Base-by-base conservation (phyloP, 1,284 basidiomycete species). In the Mycena sp. region DNA sequence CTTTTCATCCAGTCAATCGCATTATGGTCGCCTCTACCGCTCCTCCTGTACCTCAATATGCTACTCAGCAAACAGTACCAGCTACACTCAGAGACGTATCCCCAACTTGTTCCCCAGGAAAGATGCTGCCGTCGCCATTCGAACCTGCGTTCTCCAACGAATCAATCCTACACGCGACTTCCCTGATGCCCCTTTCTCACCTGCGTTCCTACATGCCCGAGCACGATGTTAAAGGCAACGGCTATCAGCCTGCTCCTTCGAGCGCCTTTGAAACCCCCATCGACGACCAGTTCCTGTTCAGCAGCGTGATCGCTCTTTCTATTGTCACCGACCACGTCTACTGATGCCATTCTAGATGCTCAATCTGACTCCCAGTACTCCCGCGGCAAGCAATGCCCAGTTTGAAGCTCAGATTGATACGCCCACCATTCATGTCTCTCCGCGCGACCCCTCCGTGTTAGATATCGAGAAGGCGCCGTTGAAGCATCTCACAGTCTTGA, bases 311-410 rank as follows among this genome's bases (percentile, higher is more conserved):
- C 7, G 21, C 6, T 43, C 16, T 25, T 19, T 43, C n/a, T 3
- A n/a, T 19, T 30, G 1, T 25, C 1, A 26, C 10, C 3, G 23
- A 25, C 17, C 46, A 6, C 23, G 45, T 41, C 35, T 5, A 16
- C n/a, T 62, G 28, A 62, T 43, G 5, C 37, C 44, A 21, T 40
- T 41, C 51, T 21, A 62, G 61, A 62, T 57, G 60, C 60, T 62
- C 48, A 57, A 57, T 57, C 26, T 53, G n/a, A 57, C 60, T 38
- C 60, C 60, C 40, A 16, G 9, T 6, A 16, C 23, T 9, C 41
- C 32, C 17, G 49, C 29, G 40, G 32, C 30, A 17, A 41, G 40
- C 28, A 28, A 16, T 40, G 45, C 19, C 51, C 9, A 9, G 30
- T n/a, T n/a, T n/a, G n/a, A n/a, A n/a, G n/a, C n/a, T n/a, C n/a